Base-by-base conservation (phyloP, 306 rosid genomes). In the Castanea crenata region DNA sequence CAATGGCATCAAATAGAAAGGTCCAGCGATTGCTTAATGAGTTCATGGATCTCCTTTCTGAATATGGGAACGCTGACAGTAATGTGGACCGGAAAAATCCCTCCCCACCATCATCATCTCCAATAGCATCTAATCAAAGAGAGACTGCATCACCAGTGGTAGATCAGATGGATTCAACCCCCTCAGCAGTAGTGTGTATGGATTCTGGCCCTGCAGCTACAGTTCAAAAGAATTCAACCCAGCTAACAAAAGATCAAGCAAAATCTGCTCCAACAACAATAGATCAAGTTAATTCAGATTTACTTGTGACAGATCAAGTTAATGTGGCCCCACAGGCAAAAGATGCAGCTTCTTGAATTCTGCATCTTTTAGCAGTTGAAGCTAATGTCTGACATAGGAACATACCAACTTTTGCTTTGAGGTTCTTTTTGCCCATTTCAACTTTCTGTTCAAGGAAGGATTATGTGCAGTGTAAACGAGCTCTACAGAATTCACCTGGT, bases 1-100 rank as follows among this genome's bases (percentile, higher is more conserved):
- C 99, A 21, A 90, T 95, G 93, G 99, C 99, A 59, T 91, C 99
- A 5, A 95, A 95, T 85, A 88, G 99, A 82, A 93, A 95, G 86
- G 97, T 95, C 57, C 99, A 95, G 91, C 86, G 99, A 52, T 73
- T 95, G 85, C 98, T 95, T 59, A 95, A 93, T 32, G 99, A 95
- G 81, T 95, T 93, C 87, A 89, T 93, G 96, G 96, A 95, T 83
- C 90, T 93, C 34, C 87, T 95, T 57, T 93, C 93, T 2, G 98
- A 95, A 77, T 93, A 90, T 35, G 96, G 81, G 70, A 88, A 77
- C 12, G 65, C 73, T 10, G 98, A 92, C 74, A 54, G 64, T 29
- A 85, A 87, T 61, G 67, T 57, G 20, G 89, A 87, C 74, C 88
- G 77, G 67, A 84, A 71, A 65, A 71, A 76, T 81, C 75, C 73